Evolutionary conservation across 169 alveolate genomes (phyloP).

Genomic region (Perkinsus olseni): DNA sequence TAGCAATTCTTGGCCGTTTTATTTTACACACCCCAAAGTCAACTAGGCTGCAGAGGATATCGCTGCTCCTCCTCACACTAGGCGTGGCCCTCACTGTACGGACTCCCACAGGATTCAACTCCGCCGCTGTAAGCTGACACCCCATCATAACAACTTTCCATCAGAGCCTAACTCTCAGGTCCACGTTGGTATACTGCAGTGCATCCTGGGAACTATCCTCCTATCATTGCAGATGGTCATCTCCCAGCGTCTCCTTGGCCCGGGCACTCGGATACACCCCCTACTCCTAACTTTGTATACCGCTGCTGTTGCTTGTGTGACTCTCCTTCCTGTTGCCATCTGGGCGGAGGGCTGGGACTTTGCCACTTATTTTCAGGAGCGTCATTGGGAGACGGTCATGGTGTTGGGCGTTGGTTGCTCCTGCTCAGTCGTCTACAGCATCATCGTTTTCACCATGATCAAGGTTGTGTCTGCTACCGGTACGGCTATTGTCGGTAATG

Average conservation of each 20-base stretch:
- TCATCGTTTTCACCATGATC: not conserved
- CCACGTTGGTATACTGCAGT: not conserved
- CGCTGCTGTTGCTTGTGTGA: not conserved
- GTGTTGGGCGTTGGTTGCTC: not conserved
- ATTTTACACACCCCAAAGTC: not conserved
- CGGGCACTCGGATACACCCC: not conserved
- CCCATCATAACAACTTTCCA: not conserved
- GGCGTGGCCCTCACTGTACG: not conserved
- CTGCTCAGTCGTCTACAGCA: not conserved
- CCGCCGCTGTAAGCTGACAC: not conserved
- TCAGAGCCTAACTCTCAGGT: not conserved
- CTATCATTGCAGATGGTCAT: not conserved
- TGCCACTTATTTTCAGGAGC: not conserved
- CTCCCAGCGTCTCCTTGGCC: not conserved
- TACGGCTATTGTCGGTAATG: not conserved
- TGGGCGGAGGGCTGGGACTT: not conserved
- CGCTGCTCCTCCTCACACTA: not conserved
- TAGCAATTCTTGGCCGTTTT: not conserved
- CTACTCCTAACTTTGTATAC: not conserved
- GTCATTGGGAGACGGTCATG: not conserved
- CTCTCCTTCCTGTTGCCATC: not conserved
- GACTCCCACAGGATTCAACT: not conserved
- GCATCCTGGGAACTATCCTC: not conserved
- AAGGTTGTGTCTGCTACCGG: not conserved
- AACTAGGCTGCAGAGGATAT: not conserved